These are phyloP conservation scores for Epichloe brachyelytri DNA, from an alignment of 2,329 filamentous ascomycete species.

Conservation along the genomic window DNA sequence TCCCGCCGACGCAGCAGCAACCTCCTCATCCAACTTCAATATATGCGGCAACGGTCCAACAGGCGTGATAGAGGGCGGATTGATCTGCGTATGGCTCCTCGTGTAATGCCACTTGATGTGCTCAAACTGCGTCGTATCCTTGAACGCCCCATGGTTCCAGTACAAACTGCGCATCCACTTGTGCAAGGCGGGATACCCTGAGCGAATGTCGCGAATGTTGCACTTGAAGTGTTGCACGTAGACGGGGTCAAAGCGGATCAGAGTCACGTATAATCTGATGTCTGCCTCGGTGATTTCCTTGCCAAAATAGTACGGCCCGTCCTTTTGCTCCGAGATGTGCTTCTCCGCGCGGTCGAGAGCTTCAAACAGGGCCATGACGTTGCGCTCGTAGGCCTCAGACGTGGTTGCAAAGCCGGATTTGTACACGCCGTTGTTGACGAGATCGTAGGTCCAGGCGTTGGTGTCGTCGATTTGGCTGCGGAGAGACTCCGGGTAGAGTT, in stretches of 20 bases:
- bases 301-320: slow-evolving; percentile 64
- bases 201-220: slow-evolving; percentile 74
- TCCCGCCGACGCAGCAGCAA: slow-evolving; percentile 42
- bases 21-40: slow-evolving; percentile 64
- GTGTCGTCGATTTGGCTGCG: slow-evolving; percentile 57
- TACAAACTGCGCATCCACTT: slow-evolving; percentile 73
- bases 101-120: slow-evolving; percentile 80
- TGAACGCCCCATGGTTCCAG: slow-evolving; percentile 70
- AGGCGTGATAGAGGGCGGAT: slow-evolving; percentile 63
- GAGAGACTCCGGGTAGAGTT: slow-evolving; percentile 56
- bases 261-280: slow-evolving; percentile 58
- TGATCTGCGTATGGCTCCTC: slow-evolving; percentile 51
- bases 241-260: slow-evolving; percentile 62
- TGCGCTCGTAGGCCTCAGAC: slow-evolving; percentile 68
- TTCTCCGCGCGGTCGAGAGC: slow-evolving; percentile 65
- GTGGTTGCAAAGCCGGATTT: slow-evolving; percentile 75
- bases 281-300: slow-evolving; percentile 67
- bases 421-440: slow-evolving; percentile 60
- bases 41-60: slow-evolving; percentile 77
- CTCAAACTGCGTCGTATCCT: slow-evolving; percentile 75
- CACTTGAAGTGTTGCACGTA: slow-evolving; percentile 86
- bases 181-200: slow-evolving; percentile 71
- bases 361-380: slow-evolving; percentile 58
- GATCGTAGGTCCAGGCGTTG: slow-evolving; percentile 69
- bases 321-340: slow-evolving; percentile 39